Evolutionary conservation across 2,329 filamentous ascomycete species (phyloP).

Genomic region (Cytospora schulzeri): DNA sequence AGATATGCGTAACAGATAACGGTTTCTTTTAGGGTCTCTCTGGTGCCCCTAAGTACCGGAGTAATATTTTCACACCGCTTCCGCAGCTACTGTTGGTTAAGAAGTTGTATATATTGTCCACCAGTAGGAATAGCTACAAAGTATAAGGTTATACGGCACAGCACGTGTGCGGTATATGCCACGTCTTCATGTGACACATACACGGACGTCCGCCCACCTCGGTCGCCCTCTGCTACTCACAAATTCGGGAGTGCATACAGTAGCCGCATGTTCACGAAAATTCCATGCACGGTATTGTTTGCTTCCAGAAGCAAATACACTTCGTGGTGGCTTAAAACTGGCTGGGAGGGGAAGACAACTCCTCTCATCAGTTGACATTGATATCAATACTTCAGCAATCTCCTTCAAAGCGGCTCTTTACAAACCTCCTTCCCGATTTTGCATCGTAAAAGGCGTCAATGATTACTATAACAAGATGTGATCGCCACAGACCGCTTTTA

Average conservation of each 20-base stretch:
- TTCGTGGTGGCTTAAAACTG: background rate
- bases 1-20: background rate
- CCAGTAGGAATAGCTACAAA: background rate
- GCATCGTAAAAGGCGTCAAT: background rate
- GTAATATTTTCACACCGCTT: background rate
- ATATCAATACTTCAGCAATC: constrained; percentile 15
- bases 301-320: background rate
- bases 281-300: background rate
- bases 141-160: no score
- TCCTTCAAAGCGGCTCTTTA: constrained; percentile 5
- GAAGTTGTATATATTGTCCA: background rate
- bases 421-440: constrained; percentile 13
- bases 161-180: no score
- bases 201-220: background rate
- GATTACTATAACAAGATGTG: background rate
- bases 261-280: background rate
- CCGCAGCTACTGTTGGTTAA: background rate
- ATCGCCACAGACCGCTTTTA: background rate
- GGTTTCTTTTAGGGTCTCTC: no score
- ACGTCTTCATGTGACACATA: background rate
- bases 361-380: background rate
- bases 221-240: no score
- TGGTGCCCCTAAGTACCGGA: no score
- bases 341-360: background rate
- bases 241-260: background rate